Base-by-base conservation (phyloP, 257 asterid species). In the Ocimum tenuiflorum region DNA sequence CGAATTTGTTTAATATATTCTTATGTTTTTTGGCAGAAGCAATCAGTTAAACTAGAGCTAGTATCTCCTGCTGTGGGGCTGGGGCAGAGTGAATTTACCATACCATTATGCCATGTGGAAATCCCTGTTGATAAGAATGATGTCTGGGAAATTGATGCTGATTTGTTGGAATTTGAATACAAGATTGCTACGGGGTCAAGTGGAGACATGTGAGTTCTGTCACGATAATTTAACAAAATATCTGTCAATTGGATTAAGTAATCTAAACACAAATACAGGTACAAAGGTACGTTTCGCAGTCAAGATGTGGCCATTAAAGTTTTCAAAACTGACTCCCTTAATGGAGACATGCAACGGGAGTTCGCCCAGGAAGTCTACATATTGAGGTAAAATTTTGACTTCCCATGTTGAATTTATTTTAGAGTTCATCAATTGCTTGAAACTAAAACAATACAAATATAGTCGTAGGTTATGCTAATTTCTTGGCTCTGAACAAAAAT, bases 291-390 rank as follows among this genome's bases (percentile, higher is more conserved):
- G 42, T 82, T 79, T 33, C 78, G 68, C 7, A 75, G 90, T 76
- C 95, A 89, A 77, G 92, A 89, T 35, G 95, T 91, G 65, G 98
- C 98, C 42, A 83, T 91, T 79, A 91, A 91, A 78, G 75, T 87
- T 67, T 82, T 89, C 60, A 82, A 85, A 56, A 57, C 81, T 0
- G 89, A 85, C 68, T 77, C 69, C 73, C 58, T 82, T 49, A 77
- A 67, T 18, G 84, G 71, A 77, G 78, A 81, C 67, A 67, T 82
- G 72, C 85, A 72, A 65, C 79, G 74, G 41, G 98, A 91, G 79
- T 89, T 91, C 41, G 68, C 84, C 9, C 96, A 91, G 77, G 98
- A 91, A 82, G 83, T 91, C 75, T 83, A 80, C 83, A 87, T 91
- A 70, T 79, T 89, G 81, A 88, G 96, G 98, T 89, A 23, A 45